These are phyloP conservation scores for Phtheirospermum japonicum DNA, from an alignment of 257 asterid species.

Conservation along the genomic window DNA sequence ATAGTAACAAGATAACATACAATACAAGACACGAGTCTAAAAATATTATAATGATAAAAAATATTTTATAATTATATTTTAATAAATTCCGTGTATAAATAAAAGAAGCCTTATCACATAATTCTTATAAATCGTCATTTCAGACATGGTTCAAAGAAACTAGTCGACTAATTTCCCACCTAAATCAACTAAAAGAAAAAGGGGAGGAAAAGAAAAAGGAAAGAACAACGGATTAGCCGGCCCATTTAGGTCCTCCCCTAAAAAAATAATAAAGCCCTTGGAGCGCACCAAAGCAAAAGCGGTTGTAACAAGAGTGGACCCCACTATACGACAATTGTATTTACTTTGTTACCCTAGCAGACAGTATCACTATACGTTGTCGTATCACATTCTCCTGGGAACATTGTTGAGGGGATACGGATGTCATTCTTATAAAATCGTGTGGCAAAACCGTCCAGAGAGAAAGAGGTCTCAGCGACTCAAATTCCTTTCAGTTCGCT, in stretches of 20 bases:
- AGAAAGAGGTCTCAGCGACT: constrained; percentile 22
- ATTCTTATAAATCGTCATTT: too few relatives aligned
- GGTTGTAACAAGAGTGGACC: constrained; percentile 38
- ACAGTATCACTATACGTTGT: constrained; percentile 18
- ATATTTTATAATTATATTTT: too few relatives aligned
- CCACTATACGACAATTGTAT: background rate
- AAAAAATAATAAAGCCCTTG: constrained; percentile 5
- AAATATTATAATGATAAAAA: too few relatives aligned
- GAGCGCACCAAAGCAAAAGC: constrained; percentile 39
- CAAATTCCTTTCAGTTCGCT: constrained; percentile 11
- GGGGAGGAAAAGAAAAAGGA: too few relatives aligned
- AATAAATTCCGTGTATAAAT: too few relatives aligned
- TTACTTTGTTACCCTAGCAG: constrained; percentile 23
- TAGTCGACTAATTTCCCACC: too few relatives aligned
- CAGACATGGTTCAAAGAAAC: too few relatives aligned
- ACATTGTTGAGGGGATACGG: constrained; percentile 22
- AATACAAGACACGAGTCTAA: too few relatives aligned
- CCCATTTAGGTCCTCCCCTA: background rate
- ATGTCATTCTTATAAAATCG: constrained; percentile 28
- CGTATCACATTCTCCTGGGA: background rate
- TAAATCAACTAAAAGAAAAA: too few relatives aligned
- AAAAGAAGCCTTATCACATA: too few relatives aligned
- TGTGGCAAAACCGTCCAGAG: constrained; percentile 33
- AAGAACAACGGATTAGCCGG: too few relatives aligned
- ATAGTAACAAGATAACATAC: too few relatives aligned